These are phyloP conservation scores for Suhomyces taliae DNA, from an alignment of 1,139 yeast genomes.

Conservation along the genomic window DNA sequence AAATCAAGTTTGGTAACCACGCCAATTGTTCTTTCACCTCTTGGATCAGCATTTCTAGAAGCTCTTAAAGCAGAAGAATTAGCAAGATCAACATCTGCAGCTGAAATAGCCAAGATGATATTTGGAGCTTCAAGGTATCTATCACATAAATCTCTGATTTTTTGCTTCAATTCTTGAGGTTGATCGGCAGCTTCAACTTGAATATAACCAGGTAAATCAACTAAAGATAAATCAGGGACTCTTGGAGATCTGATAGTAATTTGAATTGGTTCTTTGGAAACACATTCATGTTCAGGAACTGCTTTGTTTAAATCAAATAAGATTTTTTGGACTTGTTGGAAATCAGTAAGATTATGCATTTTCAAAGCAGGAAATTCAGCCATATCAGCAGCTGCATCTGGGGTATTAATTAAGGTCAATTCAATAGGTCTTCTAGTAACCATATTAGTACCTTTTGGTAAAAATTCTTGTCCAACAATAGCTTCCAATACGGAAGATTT, in stretches of 20 bases:
- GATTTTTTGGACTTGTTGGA: conserved; percentile 81
- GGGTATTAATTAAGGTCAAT: conserved; percentile 84
- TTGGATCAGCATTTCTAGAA: conserved; percentile 88
- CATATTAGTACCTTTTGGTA: conserved; percentile 95
- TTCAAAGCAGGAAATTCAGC: conserved; percentile 95
- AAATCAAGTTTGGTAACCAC: conserved; percentile 92
- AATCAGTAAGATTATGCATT: conserved; percentile 79
- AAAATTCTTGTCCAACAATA: conserved; percentile 89
- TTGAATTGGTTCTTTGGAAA: conserved; percentile 89
- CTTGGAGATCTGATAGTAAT: conserved; percentile 86
- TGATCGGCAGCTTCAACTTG: conserved; percentile 97
- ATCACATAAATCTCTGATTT: conserved; percentile 78
- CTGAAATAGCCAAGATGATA: conserved; percentile 90
- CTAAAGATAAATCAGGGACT: conserved; percentile 91
- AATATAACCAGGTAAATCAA: conserved; percentile 96
- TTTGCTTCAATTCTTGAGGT: conserved; percentile 77
- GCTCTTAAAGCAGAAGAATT: conserved; percentile 94
- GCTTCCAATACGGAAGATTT: conserved; percentile 92
- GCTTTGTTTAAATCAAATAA: conserved; percentile 87
- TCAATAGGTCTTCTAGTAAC: conserved; percentile 95
- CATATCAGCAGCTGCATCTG: conserved; percentile 75
- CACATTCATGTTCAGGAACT: conserved; percentile 81
- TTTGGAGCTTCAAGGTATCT: conserved; percentile 88
- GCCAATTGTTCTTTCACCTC: conserved; percentile 94
- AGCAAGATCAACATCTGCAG: conserved; percentile 98